Evolutionary conservation across 202 grass and related monocot genomes (phyloP).

Genomic region (Panicum virgatum): DNA sequence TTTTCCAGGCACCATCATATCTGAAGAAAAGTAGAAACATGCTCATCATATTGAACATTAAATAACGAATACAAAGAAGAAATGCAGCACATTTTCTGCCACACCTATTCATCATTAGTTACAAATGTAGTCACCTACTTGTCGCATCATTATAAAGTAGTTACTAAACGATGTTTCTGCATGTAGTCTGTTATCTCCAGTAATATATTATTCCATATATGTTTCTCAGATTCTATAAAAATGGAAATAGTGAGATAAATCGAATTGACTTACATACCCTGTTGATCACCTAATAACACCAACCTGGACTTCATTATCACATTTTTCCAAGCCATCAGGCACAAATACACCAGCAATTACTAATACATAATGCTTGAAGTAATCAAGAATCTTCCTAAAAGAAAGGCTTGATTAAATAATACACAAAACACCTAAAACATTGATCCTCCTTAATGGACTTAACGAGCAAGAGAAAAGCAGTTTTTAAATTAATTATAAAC

Average conservation of each 20-base stretch:
- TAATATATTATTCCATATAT: not conserved
- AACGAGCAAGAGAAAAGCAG: not conserved
- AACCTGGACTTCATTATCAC: not conserved
- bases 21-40: slow-evolving; percentile 41
- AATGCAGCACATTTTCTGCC: not conserved
- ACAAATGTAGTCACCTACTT: slow-evolving; percentile 1
- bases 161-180: not conserved
- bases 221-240: not conserved
- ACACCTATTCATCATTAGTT: slow-evolving; percentile 4
- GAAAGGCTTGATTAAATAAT: not conserved
- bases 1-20: slow-evolving; percentile 76
- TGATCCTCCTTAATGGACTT: not conserved
- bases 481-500: not conserved
- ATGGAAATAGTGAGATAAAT: not conserved
- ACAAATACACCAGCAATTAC: not conserved
- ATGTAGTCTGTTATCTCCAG: not conserved
- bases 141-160: not conserved
- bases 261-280: not conserved
- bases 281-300: not conserved
- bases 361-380: not conserved
- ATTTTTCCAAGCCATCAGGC: not conserved
- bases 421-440: not conserved
- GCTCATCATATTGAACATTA: slow-evolving; percentile 17
- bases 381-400: not conserved
- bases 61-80: not conserved